A percentile compares a stretch with the other conserved stretches of the same genome.
Conservation (phyloP, 2,329 filamentous ascomycete species). For the Verticillium nubilum region DNA sequence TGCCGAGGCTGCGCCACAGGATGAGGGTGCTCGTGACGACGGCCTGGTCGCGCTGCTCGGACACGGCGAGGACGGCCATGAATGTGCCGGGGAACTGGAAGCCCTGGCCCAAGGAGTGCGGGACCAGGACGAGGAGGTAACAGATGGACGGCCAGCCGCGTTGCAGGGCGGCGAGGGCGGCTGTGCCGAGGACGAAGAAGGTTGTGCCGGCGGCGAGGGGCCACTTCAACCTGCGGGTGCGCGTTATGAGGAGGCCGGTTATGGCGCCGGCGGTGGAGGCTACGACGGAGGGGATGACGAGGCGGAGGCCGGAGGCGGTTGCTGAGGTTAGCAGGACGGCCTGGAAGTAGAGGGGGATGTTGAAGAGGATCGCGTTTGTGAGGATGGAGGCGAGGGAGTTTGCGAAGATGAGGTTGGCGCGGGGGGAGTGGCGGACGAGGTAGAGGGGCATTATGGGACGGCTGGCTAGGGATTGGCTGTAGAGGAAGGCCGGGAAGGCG, state of each 20-base stretch:
- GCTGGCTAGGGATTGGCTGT: slow-evolving; percentile 41
- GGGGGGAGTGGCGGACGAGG: slow-evolving; percentile 43
- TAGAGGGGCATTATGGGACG: slow-evolving; percentile 57
- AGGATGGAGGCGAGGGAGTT: slow-evolving; percentile 48
- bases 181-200: slow-evolving; percentile 43
- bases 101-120: slow-evolving; percentile 53
- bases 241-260: slow-evolving; percentile 59
- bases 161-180: slow-evolving; percentile 42
- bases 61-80: slow-evolving; percentile 56
- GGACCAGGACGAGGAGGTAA: slow-evolving; percentile 53
- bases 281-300: slow-evolving; percentile 58
- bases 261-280: slow-evolving; percentile 48
- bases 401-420: slow-evolving; percentile 52
- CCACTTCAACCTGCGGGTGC: slow-evolving; percentile 54
- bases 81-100: slow-evolving; percentile 61
- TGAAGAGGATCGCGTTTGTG: slow-evolving; percentile 53
- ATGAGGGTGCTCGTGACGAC: slow-evolving; percentile 66
- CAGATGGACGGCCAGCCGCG: slow-evolving; percentile 43
- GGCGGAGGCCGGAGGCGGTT: slow-evolving; percentile 66
- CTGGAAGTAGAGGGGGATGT: slow-evolving; percentile 70
- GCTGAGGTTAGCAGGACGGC: slow-evolving; percentile 65
- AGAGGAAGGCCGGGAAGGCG: slow-evolving; percentile 45
- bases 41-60: slow-evolving; percentile 56
- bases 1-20: slow-evolving; percentile 66
- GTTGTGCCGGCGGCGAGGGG: slow-evolving; percentile 46